Base-by-base conservation (phyloP, 2,329 filamentous ascomycete genomes). In the Penicillium nordicum region DNA sequence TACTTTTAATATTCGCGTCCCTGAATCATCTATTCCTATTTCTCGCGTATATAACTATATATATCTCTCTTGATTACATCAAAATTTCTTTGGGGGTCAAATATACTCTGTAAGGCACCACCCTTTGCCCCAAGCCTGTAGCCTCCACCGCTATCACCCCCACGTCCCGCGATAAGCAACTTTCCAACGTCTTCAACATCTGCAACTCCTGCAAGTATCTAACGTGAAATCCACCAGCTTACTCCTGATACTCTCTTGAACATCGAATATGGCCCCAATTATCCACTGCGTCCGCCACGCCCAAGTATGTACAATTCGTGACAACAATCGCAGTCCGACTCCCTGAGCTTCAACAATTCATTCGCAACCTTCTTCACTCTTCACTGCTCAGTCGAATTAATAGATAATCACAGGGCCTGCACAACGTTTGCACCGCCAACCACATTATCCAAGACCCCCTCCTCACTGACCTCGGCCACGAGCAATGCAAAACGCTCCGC, bases 371-470 rank as follows among this genome's bases (percentile, higher is more conserved):
- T 32, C 25, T 50, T 32, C 38, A 11, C 29, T 5, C 32, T 18
- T 29, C 25, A 47, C 12, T 38, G 16, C 29, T 52, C 45, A 27
- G 46, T 44, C 44, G 30, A 57, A 27, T 57, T 65, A 51, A 61
- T 34, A 27, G 6, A 50, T 27, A 37, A 45, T 43, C 2, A n/a
- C 80, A 90, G 76, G 92, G 90, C 75, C 85, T 84, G 70, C 92
- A 96, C 81, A 96, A 96, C 74, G 82, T 94, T 68, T 80, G 68
- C 61, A 67, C 78, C 27, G 87, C 82, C 60, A 90, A 92, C 75
- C 88, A 92, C 70, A 69, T 76, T 58, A 78, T 96, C 40, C 86
- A 72, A n/a, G 92, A 97, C 69, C 92, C 92, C 1, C 78, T 84
- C 57, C 82, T 96, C 52, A 96, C 92, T 1, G 79, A 83, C 0